phyloP scores from a whole-genome alignment of 2,329 filamentous ascomycete species.

The Westerdykella sp. region DNA sequence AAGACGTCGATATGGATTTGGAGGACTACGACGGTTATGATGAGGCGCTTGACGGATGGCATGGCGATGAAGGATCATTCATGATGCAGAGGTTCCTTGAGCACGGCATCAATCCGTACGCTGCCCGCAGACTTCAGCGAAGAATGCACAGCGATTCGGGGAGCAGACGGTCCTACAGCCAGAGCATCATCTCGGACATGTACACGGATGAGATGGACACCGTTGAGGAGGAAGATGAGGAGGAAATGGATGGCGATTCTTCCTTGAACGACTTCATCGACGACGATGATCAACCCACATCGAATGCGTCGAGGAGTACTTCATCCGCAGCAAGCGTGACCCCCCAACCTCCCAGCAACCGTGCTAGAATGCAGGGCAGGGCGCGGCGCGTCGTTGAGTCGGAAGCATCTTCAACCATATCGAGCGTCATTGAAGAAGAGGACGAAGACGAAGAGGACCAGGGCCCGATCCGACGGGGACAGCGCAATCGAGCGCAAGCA shows the following conservation, averaged over 20 bases:
- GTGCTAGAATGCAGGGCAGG: constrained; percentile 19
- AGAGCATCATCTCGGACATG: constrained; percentile 38
- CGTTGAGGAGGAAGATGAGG: constrained; percentile 40
- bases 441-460: constrained; percentile 35
- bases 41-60: constrained; percentile 26
- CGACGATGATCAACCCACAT: constrained; percentile 27
- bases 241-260: constrained; percentile 33
- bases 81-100: constrained; percentile 32
- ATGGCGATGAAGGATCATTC: constrained; percentile 25
- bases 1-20: constrained; percentile 43
- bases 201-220: constrained; percentile 39
- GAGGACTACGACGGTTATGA: constrained; percentile 32
- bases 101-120: constrained; percentile 21
- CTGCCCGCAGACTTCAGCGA: constrained; percentile 21
- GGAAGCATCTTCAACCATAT: constrained; percentile 34
- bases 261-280: constrained; percentile 40
- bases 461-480: constrained; percentile 30
- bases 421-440: constrained; percentile 30
- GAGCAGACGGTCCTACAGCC: constrained; percentile 36
- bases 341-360: constrained; percentile 22
- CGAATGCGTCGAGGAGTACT: constrained; percentile 18
- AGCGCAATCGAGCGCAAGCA: constrained; percentile 25
- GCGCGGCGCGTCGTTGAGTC: constrained; percentile 36
- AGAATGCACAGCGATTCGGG: constrained; percentile 39
- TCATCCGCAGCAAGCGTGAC: constrained; percentile 28